A percentile compares a stretch with the other conserved stretches of the same genome.
Conservation (phyloP, 257 asterid genomes). For the Solanum lignicaule region DNA sequence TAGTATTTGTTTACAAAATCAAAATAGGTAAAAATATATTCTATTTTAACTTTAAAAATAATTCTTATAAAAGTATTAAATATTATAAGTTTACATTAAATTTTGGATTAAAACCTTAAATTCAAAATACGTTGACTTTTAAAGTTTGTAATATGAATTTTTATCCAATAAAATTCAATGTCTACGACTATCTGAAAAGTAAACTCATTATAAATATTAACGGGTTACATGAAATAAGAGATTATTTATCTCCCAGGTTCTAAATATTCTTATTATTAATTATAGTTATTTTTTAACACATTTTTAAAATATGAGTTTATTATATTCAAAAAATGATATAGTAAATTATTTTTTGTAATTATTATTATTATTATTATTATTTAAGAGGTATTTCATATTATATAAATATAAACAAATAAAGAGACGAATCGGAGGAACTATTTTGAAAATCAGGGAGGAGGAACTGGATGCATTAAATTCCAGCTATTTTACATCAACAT, state of each 20-base stretch:
- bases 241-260: too few species aligned
- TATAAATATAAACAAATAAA: too few species aligned
- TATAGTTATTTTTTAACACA: too few species aligned
- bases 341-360: too few species aligned
- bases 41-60: not conserved
- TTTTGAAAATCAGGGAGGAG: not conserved
- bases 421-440: not conserved
- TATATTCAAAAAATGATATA: too few species aligned
- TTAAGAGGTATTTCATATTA: too few species aligned
- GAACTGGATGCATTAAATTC: not conserved
- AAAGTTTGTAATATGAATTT: too few species aligned
- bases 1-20: not conserved
- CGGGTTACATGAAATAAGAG: not conserved
- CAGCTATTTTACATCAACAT: conserved; percentile 4
- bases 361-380: too few species aligned
- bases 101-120: not conserved
- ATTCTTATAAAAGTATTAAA: not conserved
- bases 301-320: too few species aligned
- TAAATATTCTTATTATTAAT: too few species aligned
- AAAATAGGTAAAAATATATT: not conserved
- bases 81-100: not conserved
- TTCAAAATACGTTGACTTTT: too few species aligned
- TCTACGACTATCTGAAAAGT: not conserved
- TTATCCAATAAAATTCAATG: too few species aligned
- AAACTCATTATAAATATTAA: not conserved